Evolutionary conservation across 1,139 yeast species (phyloP).

Genomic region (Pichia sp.): DNA sequence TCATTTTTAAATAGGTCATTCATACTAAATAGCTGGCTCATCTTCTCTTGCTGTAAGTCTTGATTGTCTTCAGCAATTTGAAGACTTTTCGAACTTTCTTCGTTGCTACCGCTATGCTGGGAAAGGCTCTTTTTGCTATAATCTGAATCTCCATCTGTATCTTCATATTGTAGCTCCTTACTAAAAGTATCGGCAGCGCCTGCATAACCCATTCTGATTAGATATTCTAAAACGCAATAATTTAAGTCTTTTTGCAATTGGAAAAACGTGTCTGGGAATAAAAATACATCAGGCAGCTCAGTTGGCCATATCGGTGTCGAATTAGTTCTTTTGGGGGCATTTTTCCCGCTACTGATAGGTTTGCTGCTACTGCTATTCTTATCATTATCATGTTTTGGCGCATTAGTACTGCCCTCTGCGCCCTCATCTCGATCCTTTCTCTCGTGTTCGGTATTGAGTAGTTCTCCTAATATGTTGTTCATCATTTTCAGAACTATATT

Average conservation of each 20-base stretch:
- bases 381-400: background rate
- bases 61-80: background rate
- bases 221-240: constrained; percentile 13
- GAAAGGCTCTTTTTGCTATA: background rate
- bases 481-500: background rate
- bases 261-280: constrained; percentile 15
- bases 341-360: background rate
- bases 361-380: background rate
- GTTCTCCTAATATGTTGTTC: constrained; percentile 2
- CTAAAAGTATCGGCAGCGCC: constrained; percentile 13
- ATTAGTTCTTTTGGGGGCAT: background rate
- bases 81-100: background rate
- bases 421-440: background rate
- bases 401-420: background rate
- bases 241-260: constrained; percentile 15
- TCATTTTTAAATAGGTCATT: background rate
- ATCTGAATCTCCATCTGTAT: background rate
- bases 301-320: constrained; percentile 15
- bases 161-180: constrained; percentile 1
- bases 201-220: constrained; percentile 17
- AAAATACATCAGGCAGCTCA: constrained; percentile 14
- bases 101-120: too few relatives aligned
- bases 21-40: constrained; percentile 1
- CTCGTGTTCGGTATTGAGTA: constrained; percentile 1
- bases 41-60: background rate